phyloP scores from a whole-genome alignment of 2,329 filamentous ascomycete genomes.

The Nakataea oryzae region DNA sequence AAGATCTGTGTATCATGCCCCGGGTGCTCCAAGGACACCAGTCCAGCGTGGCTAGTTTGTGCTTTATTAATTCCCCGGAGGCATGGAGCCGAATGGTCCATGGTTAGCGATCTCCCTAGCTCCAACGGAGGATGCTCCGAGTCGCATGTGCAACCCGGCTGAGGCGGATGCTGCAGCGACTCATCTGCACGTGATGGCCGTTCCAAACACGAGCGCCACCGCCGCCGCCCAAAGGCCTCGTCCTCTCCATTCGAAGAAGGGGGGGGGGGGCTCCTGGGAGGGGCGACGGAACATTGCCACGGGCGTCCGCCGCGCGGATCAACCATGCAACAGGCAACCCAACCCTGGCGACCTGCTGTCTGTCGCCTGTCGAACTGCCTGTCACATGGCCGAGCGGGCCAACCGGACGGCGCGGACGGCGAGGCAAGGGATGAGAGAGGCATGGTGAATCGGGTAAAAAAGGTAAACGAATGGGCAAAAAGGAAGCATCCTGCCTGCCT shows the following conservation, averaged over 20 bases:
- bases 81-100: not conserved
- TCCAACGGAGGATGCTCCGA: not conserved
- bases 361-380: not conserved
- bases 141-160: not conserved
- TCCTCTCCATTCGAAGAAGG: not conserved
- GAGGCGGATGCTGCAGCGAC: not conserved
- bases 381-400: not conserved
- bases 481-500: not conserved
- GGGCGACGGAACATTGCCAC: no score
- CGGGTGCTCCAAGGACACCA: not conserved
- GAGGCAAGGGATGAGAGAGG: not conserved
- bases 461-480: not conserved
- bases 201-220: not conserved
- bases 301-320: not conserved
- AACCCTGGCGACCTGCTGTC: not conserved
- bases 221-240: not conserved
- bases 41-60: not conserved
- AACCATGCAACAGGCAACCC: not conserved
- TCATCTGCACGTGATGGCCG: not conserved
- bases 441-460: not conserved
- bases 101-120: not conserved
- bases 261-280: no score
- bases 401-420: not conserved
- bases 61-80: not conserved
- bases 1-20: not conserved